Evolutionary conservation across 2,329 filamentous ascomycete genomes (phyloP), one percentile per base, ranked within the genome.

Genomic region (Colletotrichum lentis): DNA sequence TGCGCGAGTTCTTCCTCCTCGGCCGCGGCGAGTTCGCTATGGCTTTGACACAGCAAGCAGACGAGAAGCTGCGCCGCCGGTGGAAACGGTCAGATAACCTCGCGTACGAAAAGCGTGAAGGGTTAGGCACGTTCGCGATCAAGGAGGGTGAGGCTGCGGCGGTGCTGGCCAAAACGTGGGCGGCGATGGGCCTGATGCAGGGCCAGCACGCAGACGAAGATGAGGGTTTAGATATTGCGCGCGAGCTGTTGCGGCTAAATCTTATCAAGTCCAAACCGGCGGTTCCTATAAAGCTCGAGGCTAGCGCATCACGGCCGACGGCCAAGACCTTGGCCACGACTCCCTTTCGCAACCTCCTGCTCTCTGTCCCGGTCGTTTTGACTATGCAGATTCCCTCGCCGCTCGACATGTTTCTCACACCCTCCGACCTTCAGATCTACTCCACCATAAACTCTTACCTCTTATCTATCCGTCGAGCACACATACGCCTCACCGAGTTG

Each of bases 1-100:
- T 97, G 1, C 87, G 94, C 55, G 90, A 96, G 64, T 97, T 97
- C 79, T 93, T 97, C 72, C 85, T 99, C 2, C 84, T 99, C 0
- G 91, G 91, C 1, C 87, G 93, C 41, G 95, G 95, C 60, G 96
- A 98, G 77, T 99, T 99, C 77, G 93, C 94, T 22, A 89, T 96
- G 79, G 90, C 91, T 0, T 80, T 99, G 31, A 93, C 96, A 1
- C 87, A 90, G 43, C 92, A 97, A 79, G 93, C 95, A 1, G 93
- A 97, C 72, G 88, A 91, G 62, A 91, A 89, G 72, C 86, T 96
- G 27, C 86, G 88, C n/a, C 89, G 87, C 71, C 88, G 93, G 57
- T 92, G 92, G 84, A 88, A 85, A 72, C 82, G 89, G 70, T 82
- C 88, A 12, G 86, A 87, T 46, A 88, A 87, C 61, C 76, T 89